Evolutionary conservation across 768 basidiomycete species (phyloP), one percentile per base, ranked within the genome.

Genomic region (Suillus hirtellus): DNA sequence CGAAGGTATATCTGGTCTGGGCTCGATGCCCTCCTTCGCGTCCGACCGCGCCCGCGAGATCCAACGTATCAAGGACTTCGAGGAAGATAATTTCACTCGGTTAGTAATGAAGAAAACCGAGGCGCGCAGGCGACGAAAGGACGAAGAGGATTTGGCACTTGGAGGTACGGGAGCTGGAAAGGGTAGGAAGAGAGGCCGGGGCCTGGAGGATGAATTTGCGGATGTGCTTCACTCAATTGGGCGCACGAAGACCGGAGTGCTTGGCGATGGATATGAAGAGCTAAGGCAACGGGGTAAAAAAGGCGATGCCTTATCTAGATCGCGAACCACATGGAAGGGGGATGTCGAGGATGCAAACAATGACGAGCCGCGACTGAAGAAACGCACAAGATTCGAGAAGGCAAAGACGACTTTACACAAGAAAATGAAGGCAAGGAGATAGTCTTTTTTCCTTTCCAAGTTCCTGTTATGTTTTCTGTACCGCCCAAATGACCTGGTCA

Each of bases 1-100:
- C 24, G 92, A 94, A 72, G 84, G 90, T 10, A 85, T 89, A 0
- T 83, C 90, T 14, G 92, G 92, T 12, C 77, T 94, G 9, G 89
- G 92, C 14, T 79, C 81, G 19, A 82, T 83, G 34, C 84, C 88
- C 7, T 75, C 86, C 4, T 74, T 88, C 14, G 73, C 79, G 11
- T 81, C 83, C 12, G 83, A 83, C 31, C 89, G 95, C 24, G 92
- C 92, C 11, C 84, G 87, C 19, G 90, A 95, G 70, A 82, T 98
- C 61, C 84, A 87, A 67, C 84, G 87, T 7, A 85, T 97, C 76
- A 86, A 85, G 59, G 89, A 93, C 65, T 99, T 93, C 74, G 96
- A 99, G 78, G 95, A 96, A 73, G 93, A 93, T 53, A 95, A 96
- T 75, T 93, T 98, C 77, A 92, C 91, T 43, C 88, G 96, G 52